These are phyloP conservation scores for Aspergillus bertholletiae DNA, from an alignment of 495 filamentous ascomycete species.

Conservation along the genomic window DNA sequence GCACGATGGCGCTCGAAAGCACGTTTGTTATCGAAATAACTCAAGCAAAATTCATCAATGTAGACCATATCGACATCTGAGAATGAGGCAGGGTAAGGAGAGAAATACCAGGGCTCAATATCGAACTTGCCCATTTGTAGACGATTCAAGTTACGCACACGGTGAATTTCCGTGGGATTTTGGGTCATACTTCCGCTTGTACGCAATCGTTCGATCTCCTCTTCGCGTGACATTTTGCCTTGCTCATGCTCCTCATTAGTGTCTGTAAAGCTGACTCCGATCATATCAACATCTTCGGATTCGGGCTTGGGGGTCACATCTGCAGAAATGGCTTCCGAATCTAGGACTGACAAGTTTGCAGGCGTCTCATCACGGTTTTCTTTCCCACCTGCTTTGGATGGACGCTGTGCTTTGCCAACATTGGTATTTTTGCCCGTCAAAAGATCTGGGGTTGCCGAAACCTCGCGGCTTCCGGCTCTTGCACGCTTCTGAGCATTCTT, in stretches of 20 bases:
- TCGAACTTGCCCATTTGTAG: slow-evolving; percentile 92
- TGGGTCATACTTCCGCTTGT: slow-evolving; percentile 97
- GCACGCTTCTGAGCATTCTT: slow-evolving; percentile 52
- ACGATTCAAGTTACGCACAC: slow-evolving; percentile 86
- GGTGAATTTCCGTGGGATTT: slow-evolving; percentile 93
- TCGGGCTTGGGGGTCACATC: slow-evolving; percentile 54
- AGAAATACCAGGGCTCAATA: slow-evolving; percentile 98
- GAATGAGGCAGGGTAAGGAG: slow-evolving; percentile 87
- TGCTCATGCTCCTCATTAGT: slow-evolving; percentile 46
- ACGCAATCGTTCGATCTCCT: slow-evolving; percentile 93
- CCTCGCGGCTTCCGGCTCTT: slow-evolving; percentile 51
- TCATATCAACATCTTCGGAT: slow-evolving; percentile 61
- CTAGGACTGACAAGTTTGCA: slow-evolving; percentile 32
- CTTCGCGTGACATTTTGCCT: slow-evolving; percentile 70
- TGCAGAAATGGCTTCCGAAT: slow-evolving; percentile 49
- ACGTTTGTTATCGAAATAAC: slow-evolving; percentile 76
- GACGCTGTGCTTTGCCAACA: slow-evolving; percentile 43
- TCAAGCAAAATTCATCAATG: slow-evolving; percentile 96
- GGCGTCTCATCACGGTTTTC: slow-evolving; percentile 51
- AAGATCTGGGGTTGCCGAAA: slow-evolving; percentile 55
- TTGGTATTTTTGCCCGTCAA: slow-evolving; percentile 48
- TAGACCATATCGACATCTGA: slow-evolving; percentile 83
- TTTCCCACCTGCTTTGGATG: slow-evolving; percentile 59
- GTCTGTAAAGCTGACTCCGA: slow-evolving; percentile 51
- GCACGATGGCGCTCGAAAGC: slow-evolving; percentile 79